Base-by-base conservation (phyloP, 2,329 filamentous ascomycete species). In the Monosporascus sp. region DNA sequence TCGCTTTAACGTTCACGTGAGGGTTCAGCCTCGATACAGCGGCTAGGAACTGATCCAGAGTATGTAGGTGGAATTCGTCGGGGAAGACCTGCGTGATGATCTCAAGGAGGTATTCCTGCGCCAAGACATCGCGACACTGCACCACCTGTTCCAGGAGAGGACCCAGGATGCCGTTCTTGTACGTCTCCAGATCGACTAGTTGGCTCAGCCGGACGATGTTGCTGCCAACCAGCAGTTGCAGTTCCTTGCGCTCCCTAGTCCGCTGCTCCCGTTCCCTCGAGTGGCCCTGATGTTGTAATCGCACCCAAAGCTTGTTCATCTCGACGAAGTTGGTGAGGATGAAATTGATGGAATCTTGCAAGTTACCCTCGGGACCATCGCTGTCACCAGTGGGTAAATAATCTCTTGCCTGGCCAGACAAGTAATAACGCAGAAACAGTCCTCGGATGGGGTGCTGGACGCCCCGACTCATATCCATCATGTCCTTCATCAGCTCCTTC, bases 381-480 rank as follows among this genome's bases (percentile, higher is more conserved):
- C 90, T 83, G 55, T 84, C 86, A 47, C 89, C 89, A 1, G 82
- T 83, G 0, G 94, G 94, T 49, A 99, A 78, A 68, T 84, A 85
- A 71, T 99, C 94, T 65, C 94, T 83, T 39, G 94, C 93, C 74
- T 99, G 94, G 38, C 94, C 93, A 24, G 90, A 94, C 49, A 99
- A 82, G 68, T 97, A 99, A 73, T 99, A 99, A 67, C 94, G 86
- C 65, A 99, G 75, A 70, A 99, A 99, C 51, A 99, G 79, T 18
- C 94, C 94, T 53, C 94, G 89, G 57, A 97, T 92, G 17, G 94
- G 94, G 72, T 99, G 94, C 68, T 99, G 94, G 22, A 99, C 92
- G 52, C 94, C 94, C 58, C 94, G 84, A 73, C 91, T 97, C 94
- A 99, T 99, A 73, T 99, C 94, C 94, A 99, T 99, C 94, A 99